Percentiles rank a stretch among this genome's conserved stretches.
Evolutionary conservation across 805 yeast species (phyloP).

Genomic region (Yarrowia deformans): DNA sequence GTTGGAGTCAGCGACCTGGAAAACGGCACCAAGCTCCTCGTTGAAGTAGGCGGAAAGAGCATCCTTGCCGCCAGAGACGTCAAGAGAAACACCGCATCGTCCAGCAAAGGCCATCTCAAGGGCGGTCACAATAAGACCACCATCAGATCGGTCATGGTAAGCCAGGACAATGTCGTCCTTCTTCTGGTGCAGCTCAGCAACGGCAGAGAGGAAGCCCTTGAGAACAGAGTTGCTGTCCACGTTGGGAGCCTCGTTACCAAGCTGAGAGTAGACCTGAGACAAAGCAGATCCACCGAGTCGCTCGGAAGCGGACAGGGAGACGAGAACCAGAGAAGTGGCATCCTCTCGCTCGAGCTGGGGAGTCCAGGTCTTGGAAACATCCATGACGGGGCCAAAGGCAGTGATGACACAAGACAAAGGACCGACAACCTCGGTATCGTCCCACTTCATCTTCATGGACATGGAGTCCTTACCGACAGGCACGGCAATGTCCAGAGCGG

Average conservation of each 20-base stretch:
- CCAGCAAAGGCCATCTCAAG: conserved; percentile 98
- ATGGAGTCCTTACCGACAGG: conserved; percentile 99
- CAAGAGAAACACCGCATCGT: conserved; percentile 77
- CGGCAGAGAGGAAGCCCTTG: conserved; percentile 72
- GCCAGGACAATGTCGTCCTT: conserved; percentile 69
- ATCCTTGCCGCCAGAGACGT: conserved; percentile 51
- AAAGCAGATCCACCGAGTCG: conserved; percentile 93
- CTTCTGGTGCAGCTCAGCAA: conserved; percentile 72
- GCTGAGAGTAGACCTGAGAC: conserved; percentile 89
- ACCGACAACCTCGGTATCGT: conserved; percentile 83
- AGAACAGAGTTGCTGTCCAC: conserved; percentile 73
- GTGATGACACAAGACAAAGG: conserved; percentile 91
- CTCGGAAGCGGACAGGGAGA: conserved; percentile 72
- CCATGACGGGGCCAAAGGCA: conserved; percentile 85
- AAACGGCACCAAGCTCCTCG: conserved; percentile 95
- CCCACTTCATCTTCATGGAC: conserved; percentile 99
- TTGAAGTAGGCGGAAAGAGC: conserved; percentile 71
- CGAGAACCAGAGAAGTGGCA: conserved; percentile 64
- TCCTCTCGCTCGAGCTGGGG: conserved; percentile 71
- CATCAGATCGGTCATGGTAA: conserved; percentile 96
- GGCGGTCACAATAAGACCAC: conserved; percentile 86
- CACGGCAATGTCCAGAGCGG: conserved; percentile 85
- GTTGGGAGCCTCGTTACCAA: conserved; percentile 83
- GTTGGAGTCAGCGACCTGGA: conserved; percentile 72
- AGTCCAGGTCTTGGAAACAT: conserved; percentile 94